Percentiles rank a stretch among this genome's conserved stretches.
These are phyloP conservation scores for Penicillium carneum DNA, from an alignment of 2,329 filamentous ascomycete genomes.

Conservation along the genomic window DNA sequence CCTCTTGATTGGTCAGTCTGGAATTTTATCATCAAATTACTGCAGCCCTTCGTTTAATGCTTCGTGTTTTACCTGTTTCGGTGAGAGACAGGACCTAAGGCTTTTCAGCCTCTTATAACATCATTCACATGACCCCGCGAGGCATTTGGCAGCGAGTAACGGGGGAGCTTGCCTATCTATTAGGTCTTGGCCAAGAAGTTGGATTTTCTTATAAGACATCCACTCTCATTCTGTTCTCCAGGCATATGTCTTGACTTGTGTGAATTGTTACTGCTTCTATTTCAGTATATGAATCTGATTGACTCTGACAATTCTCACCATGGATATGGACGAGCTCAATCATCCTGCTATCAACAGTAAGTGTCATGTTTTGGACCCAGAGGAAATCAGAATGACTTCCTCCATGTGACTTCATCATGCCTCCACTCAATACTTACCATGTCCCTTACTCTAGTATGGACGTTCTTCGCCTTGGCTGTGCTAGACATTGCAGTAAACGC, in stretches of 20 bases:
- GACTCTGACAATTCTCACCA: neutral
- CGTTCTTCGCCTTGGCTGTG: conserved; percentile 27
- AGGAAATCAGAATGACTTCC: neutral
- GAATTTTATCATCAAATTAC: conserved; percentile 14
- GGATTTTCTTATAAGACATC: conserved; percentile 1
- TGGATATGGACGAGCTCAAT: conserved; percentile 10
- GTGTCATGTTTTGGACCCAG: neutral
- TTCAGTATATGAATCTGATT: neutral
- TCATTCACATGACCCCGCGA: neutral
- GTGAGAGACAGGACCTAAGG: neutral
- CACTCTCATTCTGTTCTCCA: neutral
- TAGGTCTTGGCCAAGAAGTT: neutral
- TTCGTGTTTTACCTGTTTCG: neutral
- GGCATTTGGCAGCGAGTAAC: neutral
- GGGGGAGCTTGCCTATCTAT: neutral
- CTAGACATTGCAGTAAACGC: conserved; percentile 28
- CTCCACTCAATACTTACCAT: neutral
- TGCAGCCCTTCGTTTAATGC: conserved; percentile 8
- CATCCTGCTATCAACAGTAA: conserved; percentile 25
- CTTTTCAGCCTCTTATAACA: conserved; percentile 1
- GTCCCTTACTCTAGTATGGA: conserved; percentile 17
- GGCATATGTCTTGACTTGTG: neutral
- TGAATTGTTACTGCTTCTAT: neutral
- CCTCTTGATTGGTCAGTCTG: conserved; percentile 10
- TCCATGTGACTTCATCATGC: no score